Conservation (phyloP, 2,329 filamentous ascomycete genomes). For the Pseudogymnoascus sp. region DNA sequence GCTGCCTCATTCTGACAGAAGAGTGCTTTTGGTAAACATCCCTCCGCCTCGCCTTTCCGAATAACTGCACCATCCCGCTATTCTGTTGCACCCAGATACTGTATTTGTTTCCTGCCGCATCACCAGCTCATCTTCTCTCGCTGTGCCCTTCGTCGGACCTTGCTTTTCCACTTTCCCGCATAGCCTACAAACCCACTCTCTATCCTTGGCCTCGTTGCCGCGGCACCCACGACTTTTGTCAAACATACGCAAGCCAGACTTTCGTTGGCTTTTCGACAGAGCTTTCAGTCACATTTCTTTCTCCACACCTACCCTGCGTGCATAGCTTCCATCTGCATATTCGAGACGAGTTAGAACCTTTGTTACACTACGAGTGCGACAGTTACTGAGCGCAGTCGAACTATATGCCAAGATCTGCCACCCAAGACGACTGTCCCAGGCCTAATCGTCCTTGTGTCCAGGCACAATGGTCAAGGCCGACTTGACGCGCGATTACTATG, state of each 20-base stretch:
- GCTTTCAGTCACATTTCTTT: not conserved
- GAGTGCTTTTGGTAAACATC: not conserved
- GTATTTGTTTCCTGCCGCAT: not conserved
- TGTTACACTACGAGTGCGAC: not conserved
- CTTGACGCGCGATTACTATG: slow-evolving; percentile 51
- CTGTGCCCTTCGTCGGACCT: not conserved
- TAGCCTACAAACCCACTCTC: not conserved
- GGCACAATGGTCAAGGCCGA: slow-evolving; percentile 28
- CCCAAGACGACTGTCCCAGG: not conserved
- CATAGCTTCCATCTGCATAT: not conserved
- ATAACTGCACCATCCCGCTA: not conserved
- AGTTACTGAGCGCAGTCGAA: not conserved
- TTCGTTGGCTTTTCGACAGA: not conserved
- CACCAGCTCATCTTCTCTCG: not conserved
- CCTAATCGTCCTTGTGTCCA: not conserved
- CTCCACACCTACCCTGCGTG: not conserved
- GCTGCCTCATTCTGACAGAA: not conserved
- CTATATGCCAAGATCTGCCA: not conserved
- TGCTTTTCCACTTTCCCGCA: not conserved
- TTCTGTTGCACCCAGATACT: not conserved
- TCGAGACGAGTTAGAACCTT: not conserved
- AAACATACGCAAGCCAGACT: not conserved
- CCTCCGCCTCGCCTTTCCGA: not conserved
- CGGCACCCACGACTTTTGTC: not conserved
- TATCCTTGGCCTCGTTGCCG: not conserved